A percentile compares a stretch with the other conserved stretches of the same genome.
Conservation (phyloP, 2,329 filamentous ascomycete genomes). For the Scolecobasidium constrictum region DNA sequence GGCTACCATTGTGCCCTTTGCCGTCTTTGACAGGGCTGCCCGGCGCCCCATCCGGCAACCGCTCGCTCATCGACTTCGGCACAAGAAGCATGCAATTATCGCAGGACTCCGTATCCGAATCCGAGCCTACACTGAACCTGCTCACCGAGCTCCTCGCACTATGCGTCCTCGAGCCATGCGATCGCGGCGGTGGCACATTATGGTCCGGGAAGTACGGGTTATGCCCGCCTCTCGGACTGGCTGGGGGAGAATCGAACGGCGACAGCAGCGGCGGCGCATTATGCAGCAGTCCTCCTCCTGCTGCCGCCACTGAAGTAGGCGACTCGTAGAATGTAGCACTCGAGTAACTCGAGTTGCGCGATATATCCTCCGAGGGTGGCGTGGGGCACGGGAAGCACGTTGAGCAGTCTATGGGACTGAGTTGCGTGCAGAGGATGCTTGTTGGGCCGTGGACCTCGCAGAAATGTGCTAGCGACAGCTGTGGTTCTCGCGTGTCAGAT, state of each 20-base stretch:
- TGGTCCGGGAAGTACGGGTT: constrained; percentile 37
- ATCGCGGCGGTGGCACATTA: no score
- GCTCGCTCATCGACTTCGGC: constrained; percentile 42
- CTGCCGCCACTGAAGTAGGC: constrained; percentile 13
- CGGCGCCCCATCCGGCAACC: constrained; percentile 41
- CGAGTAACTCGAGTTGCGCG: no score
- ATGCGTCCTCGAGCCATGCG: constrained; percentile 17
- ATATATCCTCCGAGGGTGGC: no score
- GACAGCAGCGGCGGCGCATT: constrained; percentile 20
- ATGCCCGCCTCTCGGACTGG: constrained; percentile 25
- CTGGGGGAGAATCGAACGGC: constrained; percentile 30
- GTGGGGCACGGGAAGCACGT: constrained; percentile 36
- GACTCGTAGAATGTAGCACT: constrained; percentile 19
- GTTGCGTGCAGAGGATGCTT: constrained; percentile 50
- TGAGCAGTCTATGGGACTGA: constrained; percentile 42
- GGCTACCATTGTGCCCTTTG: constrained; percentile 39
- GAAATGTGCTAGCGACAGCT: constrained; percentile 53
- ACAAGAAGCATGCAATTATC: constrained; percentile 47
- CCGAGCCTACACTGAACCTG: constrained; percentile 25
- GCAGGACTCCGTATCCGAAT: constrained; percentile 41
- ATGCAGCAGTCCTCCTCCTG: constrained; percentile 14
- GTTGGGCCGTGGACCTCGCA: constrained; percentile 53
- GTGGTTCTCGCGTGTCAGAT: no score
- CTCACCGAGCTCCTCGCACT: constrained; percentile 18
- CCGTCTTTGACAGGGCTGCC: constrained; percentile 39